Evolutionary conservation across 2,329 filamentous ascomycete genomes (phyloP), one percentile per base, ranked within the genome.

Genomic region (Aspergillus japonicus): DNA sequence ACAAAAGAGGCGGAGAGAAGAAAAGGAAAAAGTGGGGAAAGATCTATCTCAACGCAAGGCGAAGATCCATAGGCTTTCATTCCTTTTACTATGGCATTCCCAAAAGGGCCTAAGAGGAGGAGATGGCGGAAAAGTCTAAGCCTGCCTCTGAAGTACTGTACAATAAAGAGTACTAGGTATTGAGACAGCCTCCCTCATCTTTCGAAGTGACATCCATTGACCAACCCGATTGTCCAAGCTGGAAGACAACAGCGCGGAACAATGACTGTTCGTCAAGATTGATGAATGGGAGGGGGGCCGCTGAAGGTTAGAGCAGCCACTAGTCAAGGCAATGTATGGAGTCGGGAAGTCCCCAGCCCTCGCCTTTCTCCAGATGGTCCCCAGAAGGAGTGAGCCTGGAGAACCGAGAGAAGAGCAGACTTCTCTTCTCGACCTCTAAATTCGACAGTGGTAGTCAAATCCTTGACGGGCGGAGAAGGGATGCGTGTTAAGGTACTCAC

Each of bases 231-330:
- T 44, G 39, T 44, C 39, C n/a, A 19, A 19, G 16, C 39, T n/a
- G 14, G 39, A 44, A 44, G 6, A 35, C 33, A 8, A 19, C 33
- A 35, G 11, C 33, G 33, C 33, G 33, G 26, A 35, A 16, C 12
- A 16, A 35, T 35, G 33, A 4, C 12, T 35, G 33, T 35, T 61
- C 58, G 54, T 58, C 26, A 58, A 51, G 50, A 47, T 26, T 33
- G 54, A 53, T 39, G 52, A 42, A 61, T 52, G 59, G 62, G 62
- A 64, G 59, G 62, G 62, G 53, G 53, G 54, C 50, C 53, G 52
- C 61, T 50, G 56, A 64, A 35, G 33, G 33, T 16, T 66, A 61
- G 58, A 58, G 56, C 62, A 29, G 49, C 56, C 60, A 63, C 64
- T 63, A 66, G 64, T 64, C 57, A 59, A 55, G 47, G 54, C 26